A percentile compares a stretch with the other conserved stretches of the same genome.
Conservation (phyloP, 306 rosid genomes). For the Albizia julibrissin region DNA sequence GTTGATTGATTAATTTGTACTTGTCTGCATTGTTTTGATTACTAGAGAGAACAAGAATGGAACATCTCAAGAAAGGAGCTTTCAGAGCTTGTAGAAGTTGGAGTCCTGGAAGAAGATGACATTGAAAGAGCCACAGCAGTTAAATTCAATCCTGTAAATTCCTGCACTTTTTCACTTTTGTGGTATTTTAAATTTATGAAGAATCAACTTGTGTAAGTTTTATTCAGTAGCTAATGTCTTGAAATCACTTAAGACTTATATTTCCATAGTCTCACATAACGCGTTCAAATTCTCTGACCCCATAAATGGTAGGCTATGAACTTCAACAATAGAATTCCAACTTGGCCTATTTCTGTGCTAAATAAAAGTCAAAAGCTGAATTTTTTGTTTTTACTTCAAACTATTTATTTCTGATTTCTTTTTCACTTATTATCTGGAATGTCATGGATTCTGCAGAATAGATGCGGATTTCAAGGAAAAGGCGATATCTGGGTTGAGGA, state of each 20-base stretch:
- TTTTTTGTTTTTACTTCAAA: background rate
- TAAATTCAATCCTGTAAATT: constrained; percentile 83
- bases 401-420: background rate
- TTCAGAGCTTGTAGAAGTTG: constrained; percentile 78
- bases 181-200: constrained; percentile 24
- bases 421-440: constrained; percentile 9
- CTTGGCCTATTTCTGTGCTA: background rate
- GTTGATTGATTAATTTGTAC: constrained; percentile 8
- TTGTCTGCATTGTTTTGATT: constrained; percentile 30
- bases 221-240: constrained; percentile 3
- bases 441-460: constrained; percentile 65
- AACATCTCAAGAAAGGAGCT: constrained; percentile 91
- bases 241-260: background rate
- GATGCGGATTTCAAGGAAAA: constrained; percentile 92
- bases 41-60: constrained; percentile 97
- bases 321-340: background rate
- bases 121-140: constrained; percentile 59
- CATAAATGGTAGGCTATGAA: background rate
- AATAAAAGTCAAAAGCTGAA: too few relatives aligned
- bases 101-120: constrained; percentile 73
- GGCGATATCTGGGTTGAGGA: constrained; percentile 94
- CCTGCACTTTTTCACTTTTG: constrained; percentile 30
- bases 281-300: constrained; percentile 7
- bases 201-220: constrained; percentile 14
- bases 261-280: background rate